A percentile compares a stretch with the other conserved stretches of the same genome.
Evolutionary conservation across 2,329 filamentous ascomycete genomes (phyloP).

Genomic region (Zopfia rhizophila): DNA sequence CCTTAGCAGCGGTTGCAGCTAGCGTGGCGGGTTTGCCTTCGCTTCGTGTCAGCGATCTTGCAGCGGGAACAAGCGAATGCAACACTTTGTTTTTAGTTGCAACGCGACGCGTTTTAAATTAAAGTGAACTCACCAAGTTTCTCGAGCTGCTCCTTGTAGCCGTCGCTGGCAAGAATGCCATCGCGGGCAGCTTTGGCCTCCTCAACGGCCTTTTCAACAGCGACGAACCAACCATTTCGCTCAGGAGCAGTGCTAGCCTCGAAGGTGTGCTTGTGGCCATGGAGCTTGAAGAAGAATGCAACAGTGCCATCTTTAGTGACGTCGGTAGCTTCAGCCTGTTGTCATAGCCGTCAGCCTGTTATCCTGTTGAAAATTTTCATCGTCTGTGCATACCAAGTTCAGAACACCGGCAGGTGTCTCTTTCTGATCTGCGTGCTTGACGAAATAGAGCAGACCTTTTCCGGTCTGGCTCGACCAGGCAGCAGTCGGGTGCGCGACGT

Average conservation of each 20-base stretch:
- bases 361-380: not conserved
- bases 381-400: slow-evolving; percentile 74
- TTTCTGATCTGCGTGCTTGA: slow-evolving; percentile 86
- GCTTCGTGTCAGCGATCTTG: slow-evolving; percentile 48
- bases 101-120: slow-evolving; percentile 31
- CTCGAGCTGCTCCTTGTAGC: slow-evolving; percentile 87
- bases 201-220: slow-evolving; percentile 81
- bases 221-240: slow-evolving; percentile 91
- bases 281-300: slow-evolving; percentile 87
- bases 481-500: slow-evolving; percentile 79
- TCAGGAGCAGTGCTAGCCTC: slow-evolving; percentile 79
- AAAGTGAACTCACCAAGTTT: slow-evolving; percentile 66
- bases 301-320: slow-evolving; percentile 77
- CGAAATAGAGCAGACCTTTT: slow-evolving; percentile 93
- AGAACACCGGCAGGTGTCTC: slow-evolving; percentile 81
- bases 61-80: slow-evolving; percentile 45
- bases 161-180: slow-evolving; percentile 78
- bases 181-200: slow-evolving; percentile 86
- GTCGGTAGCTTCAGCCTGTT: slow-evolving; percentile 73
- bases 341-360: slow-evolving; percentile 25
- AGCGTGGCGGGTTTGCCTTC: slow-evolving; percentile 53
- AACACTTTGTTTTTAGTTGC: slow-evolving; percentile 24
- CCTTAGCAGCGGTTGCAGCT: slow-evolving; percentile 54
- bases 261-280: slow-evolving; percentile 93
- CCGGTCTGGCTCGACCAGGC: slow-evolving; percentile 94